Evolutionary conservation across 352 stramenopile species (phyloP).

Genomic region (Phytophthora pseudosyringae): DNA sequence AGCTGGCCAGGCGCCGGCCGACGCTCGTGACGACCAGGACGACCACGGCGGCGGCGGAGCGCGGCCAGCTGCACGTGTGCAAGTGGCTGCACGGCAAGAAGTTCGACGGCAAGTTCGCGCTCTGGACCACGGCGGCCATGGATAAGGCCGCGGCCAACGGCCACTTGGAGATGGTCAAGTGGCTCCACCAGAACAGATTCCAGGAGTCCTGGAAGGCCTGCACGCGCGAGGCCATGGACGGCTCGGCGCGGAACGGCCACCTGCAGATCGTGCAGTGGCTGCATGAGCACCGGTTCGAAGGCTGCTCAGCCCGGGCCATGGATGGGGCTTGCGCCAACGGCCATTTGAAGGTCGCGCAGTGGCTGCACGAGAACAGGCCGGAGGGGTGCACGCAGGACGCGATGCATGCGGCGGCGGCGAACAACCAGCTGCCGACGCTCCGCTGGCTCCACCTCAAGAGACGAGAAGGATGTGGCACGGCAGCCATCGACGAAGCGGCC

Average conservation of each 20-base stretch:
- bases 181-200: slow-evolving; percentile 46
- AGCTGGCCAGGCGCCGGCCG: slow-evolving; percentile 22
- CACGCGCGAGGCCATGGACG: slow-evolving; percentile 39
- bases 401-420: slow-evolving; percentile 32
- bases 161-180: slow-evolving; percentile 45
- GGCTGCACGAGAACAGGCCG: slow-evolving; percentile 31
- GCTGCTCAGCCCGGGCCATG: slow-evolving; percentile 37
- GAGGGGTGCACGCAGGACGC: slow-evolving; percentile 34
- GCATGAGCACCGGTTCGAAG: slow-evolving; percentile 33
- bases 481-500: slow-evolving; percentile 36
- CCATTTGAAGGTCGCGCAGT: slow-evolving; percentile 37
- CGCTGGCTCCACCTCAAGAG: slow-evolving; percentile 32
- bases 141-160: slow-evolving; percentile 37
- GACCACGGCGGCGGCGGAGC: slow-evolving; percentile 34
- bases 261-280: slow-evolving; percentile 40
- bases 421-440: slow-evolving; percentile 29
- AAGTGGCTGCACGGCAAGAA: slow-evolving; percentile 46
- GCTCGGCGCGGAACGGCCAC: slow-evolving; percentile 34
- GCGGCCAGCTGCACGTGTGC: slow-evolving; percentile 32
- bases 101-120: slow-evolving; percentile 33
- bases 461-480: slow-evolving; percentile 30
- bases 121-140: slow-evolving; percentile 45
- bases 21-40: slow-evolving; percentile 33
- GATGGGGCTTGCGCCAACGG: slow-evolving; percentile 31
- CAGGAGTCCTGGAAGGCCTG: slow-evolving; percentile 40